Evolutionary conservation across 139 green algal species (phyloP).

Genomic region (Micractinium conductrix): DNA sequence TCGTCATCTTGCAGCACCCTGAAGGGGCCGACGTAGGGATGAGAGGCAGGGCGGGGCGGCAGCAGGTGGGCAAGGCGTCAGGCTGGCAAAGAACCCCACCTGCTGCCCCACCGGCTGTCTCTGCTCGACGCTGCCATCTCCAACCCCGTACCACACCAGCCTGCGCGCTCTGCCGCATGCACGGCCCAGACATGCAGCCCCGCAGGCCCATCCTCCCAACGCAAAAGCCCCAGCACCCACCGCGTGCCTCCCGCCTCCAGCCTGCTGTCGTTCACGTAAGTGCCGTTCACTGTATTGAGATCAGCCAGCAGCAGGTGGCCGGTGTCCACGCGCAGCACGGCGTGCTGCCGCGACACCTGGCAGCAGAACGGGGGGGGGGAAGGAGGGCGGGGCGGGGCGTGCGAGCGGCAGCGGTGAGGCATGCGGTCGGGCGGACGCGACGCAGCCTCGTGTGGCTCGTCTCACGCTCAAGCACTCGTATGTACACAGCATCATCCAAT

Average conservation of each 20-base stretch:
- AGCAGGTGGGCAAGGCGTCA: background rate
- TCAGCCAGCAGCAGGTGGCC: constrained; percentile 21
- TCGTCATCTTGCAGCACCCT: constrained; percentile 31
- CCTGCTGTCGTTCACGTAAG: constrained; percentile 14
- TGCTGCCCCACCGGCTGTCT: no score
- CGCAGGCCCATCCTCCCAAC: background rate
- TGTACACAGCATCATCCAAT: background rate
- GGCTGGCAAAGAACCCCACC: no score
- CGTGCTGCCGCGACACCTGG: constrained; percentile 23
- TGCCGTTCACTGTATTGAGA: constrained; percentile 2
- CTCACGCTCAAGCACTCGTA: no score
- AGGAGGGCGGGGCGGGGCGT: background rate
- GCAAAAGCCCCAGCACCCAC: background rate
- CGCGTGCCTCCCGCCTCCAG: background rate
- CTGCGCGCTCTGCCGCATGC: background rate
- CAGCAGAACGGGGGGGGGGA: background rate
- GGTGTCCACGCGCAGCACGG: background rate
- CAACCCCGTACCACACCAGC: background rate
- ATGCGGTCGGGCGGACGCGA: background rate
- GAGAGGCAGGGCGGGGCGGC: background rate
- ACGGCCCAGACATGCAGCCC: no score
- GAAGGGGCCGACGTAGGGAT: background rate
- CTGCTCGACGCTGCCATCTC: background rate
- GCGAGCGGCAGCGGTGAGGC: background rate
- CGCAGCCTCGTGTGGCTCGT: background rate